Evolutionary conservation across 1,284 basidiomycete genomes (phyloP).

Genomic region (Sanghuangporus sanghuang): DNA sequence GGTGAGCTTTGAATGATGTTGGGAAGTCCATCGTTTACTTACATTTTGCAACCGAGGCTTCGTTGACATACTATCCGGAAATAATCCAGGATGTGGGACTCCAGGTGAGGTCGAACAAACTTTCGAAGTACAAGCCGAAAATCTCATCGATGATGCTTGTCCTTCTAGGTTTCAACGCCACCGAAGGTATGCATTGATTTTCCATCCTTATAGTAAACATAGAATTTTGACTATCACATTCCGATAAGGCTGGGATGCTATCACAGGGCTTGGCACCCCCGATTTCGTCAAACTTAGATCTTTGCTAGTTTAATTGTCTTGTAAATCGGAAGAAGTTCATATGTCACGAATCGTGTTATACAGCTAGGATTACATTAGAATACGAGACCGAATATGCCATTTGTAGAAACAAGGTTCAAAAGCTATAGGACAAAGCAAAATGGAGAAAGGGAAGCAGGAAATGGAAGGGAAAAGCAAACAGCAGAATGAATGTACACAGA

Average conservation of each 20-base stretch:
- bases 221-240: background rate
- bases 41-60: conserved; percentile 9
- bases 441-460: too few relatives aligned
- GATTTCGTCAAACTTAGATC: conserved; percentile 16
- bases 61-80: conserved; percentile 18
- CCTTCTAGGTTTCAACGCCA: conserved; percentile 17
- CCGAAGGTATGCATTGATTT: conserved; percentile 7
- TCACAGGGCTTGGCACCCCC: conserved; percentile 17
- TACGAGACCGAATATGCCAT: background rate
- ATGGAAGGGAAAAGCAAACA: too few relatives aligned
- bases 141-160: background rate
- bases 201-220: background rate
- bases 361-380: background rate
- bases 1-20: background rate
- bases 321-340: background rate
- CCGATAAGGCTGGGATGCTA: conserved; percentile 16
- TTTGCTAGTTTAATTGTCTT: conserved; percentile 2
- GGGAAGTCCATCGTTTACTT: background rate
- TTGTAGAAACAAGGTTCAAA: too few relatives aligned
- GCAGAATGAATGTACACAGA: too few relatives aligned
- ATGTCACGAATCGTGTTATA: background rate
- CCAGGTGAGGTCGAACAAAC: background rate
- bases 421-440: too few relatives aligned
- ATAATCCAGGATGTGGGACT: conserved; percentile 21
- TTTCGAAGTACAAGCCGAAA: background rate